Evolutionary conservation across 148 eudicot genomes (phyloP), one percentile per base, ranked within the genome.

Genomic region (Persicaria tinctoria): DNA sequence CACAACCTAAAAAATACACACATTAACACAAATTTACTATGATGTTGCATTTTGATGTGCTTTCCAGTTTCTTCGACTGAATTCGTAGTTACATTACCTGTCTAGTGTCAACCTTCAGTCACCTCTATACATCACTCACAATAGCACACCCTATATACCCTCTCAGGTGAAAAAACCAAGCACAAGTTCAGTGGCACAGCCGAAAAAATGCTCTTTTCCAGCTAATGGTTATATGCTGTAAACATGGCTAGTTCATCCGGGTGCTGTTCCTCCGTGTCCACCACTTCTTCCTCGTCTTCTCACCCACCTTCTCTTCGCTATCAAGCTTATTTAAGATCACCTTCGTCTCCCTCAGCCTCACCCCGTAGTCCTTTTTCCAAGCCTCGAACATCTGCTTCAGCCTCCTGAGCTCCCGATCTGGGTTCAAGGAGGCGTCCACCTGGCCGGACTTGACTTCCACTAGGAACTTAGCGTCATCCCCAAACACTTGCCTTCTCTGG

Each of bases 371-470:
- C 80, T 92, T 95, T 82, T 95, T 95, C 98, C 98, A 95, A 2
- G 89, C 78, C 75, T 95, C 97, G 74, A 95, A 95, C 92, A 89
- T 90, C 77, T 86, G 90, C 73, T 90, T 95, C 74, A 95, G 82
- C 81, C 93, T 87, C 75, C 89, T 74, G 11, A 95, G 89, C 77
- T 95, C 98, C 41, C 81, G 84, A 76, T 95, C 97, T 2, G 98
- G 97, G 56, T 90, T 79, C 87, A 95, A 77, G 48, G 80, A 82
- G 2, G 91, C 97, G 56, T 95, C 98, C 1, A 79, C 82, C 79
- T 92, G 93, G 18, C 98, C 98, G 0, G 97, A 92, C 76, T 92
- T 95, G 5, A 90, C 96, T 86, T 95, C 97, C 70, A 92, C 98
- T 85, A 95, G 81, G 83, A 95, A 95, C 77, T 89, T 87, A 2